These are phyloP conservation scores for Buddleja alternifolia DNA, from an alignment of 257 asterid species.

Conservation along the genomic window DNA sequence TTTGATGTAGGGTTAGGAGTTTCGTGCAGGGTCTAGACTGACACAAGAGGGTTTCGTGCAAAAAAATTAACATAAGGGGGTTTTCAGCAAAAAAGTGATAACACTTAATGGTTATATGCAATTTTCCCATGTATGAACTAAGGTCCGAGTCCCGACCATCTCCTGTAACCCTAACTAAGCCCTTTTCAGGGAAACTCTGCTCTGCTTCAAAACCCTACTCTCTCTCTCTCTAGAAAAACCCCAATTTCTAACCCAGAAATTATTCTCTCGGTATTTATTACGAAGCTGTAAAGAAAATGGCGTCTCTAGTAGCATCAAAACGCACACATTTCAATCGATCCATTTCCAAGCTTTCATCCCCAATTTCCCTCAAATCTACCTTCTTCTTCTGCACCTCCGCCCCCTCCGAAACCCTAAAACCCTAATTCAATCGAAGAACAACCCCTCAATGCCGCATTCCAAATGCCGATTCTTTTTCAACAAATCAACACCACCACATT, in stretches of 20 bases:
- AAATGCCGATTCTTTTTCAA: constrained; percentile 25
- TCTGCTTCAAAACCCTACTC: constrained; percentile 29
- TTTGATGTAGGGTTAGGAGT: too few species aligned
- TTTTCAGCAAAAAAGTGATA: too few species aligned
- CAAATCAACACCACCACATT: constrained; percentile 23
- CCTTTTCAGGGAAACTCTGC: constrained; percentile 1
- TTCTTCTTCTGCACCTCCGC: constrained; percentile 49
- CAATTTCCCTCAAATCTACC: constrained; percentile 45
- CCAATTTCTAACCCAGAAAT: not conserved
- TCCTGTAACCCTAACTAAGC: constrained; percentile 16
- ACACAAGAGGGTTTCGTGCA: too few species aligned
- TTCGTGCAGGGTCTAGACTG: too few species aligned
- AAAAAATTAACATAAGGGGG: too few species aligned
- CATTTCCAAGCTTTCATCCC: constrained; percentile 42
- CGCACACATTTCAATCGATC: constrained; percentile 38
- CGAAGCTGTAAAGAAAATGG: constrained; percentile 45
- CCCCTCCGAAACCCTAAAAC: constrained; percentile 26
- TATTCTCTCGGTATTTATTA: not conserved
- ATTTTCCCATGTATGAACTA: too few species aligned
- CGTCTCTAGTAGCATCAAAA: constrained; percentile 45
- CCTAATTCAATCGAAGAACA: constrained; percentile 28
- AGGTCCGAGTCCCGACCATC: not conserved
- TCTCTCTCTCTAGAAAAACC: not conserved
- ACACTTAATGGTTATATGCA: too few species aligned
- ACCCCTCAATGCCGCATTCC: constrained; percentile 18